Conservation (phyloP, 129 eudicot species). For the Logfia minima region DNA sequence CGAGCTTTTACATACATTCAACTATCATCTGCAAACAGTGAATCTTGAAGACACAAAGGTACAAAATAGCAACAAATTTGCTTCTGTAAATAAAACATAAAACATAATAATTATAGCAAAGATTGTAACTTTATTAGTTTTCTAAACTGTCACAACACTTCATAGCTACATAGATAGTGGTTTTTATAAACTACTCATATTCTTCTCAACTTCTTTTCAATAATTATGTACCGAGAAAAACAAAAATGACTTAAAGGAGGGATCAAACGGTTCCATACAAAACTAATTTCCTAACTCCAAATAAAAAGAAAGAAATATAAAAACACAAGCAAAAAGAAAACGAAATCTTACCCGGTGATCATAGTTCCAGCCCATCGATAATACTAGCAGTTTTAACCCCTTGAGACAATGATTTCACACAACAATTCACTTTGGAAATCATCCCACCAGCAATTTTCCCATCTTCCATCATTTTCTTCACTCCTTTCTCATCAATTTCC, state of each 20-base stretch:
- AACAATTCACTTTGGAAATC: conserved; percentile 94
- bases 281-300: not conserved
- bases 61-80: not conserved
- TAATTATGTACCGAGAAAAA: not conserved
- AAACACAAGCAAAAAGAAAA: not conserved
- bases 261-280: conserved; percentile 8
- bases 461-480: conserved; percentile 69
- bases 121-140: not conserved
- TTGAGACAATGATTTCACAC: conserved; percentile 65
- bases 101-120: not conserved
- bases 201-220: not conserved
- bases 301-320: not conserved
- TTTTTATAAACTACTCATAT: not conserved
- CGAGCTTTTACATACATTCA: not conserved
- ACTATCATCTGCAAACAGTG: not conserved
- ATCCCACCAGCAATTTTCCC: conserved; percentile 92
- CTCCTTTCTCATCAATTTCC: conserved; percentile 69
- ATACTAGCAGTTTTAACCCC: conserved; percentile 88
- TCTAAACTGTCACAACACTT: not conserved
- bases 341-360: conserved; percentile 62
- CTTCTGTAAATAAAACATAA: too few relatives aligned
- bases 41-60: not conserved
- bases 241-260: conserved; percentile 4
- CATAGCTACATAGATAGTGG: not conserved
- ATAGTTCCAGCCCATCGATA: conserved; percentile 98